Base-by-base conservation (phyloP, 768 basidiomycete species). In the Asterophora lycoperdoides region DNA sequence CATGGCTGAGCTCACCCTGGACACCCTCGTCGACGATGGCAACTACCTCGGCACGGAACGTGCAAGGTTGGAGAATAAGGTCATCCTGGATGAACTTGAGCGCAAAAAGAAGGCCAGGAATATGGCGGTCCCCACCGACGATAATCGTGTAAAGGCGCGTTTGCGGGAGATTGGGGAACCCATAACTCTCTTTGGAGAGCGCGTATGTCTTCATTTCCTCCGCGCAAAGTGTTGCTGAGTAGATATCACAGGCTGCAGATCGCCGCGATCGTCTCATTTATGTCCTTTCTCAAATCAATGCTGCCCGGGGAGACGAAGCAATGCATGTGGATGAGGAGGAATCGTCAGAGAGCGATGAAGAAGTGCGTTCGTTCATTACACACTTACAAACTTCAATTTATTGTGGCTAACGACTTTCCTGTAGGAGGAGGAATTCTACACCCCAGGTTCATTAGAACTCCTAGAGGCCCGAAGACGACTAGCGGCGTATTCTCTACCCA, bases 111-210 rank as follows among this genome's bases (percentile, higher is more conserved):
- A 92, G 60, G 88, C 94, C 10, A 79, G 96, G 55, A 85, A 77
- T 51, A 80, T 97, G 70, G 96, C 94, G 6, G 93, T 98, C 8
- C 96, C 96, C 7, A 99, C 96, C 6, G 95, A 98, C 67, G 96
- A 98, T 68, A 87, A 82, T 60, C 85, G 88, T 56, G 96, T 99
- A 60, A 88, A 87, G 63, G 83, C 86, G 33, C 77, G 90, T 49
- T 75, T 99, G 50, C 77, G 96, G 48, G 92, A 95, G 69, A 84
- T 96, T 58, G 94, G 92, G 33, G 92, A 99, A 65, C 96, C 96
- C 33, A 94, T 98, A 60, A 97, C 94, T 5, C 77, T 98, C 20
- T 99, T 98, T 58, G 96, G 94, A 55, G 96, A 98, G 79, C 84
- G 93, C 51, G 93, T 96, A 62, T 66, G 91, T 81, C n/a, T 2